phyloP scores from a whole-genome alignment of 169 alveolate genomes.

The Eimeria tenella region DNA sequence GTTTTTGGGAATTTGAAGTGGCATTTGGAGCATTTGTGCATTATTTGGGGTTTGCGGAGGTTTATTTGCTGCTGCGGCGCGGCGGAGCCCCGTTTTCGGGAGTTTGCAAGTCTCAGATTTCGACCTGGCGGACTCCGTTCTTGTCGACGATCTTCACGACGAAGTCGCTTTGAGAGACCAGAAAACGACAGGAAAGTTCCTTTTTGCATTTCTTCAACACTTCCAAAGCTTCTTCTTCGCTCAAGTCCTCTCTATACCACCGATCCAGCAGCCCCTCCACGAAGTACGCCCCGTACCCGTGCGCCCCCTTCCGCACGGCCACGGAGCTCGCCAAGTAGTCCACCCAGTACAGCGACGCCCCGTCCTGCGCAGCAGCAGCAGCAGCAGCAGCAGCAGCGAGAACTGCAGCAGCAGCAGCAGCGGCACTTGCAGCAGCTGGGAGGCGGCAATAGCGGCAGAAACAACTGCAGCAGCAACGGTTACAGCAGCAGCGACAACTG shows the following conservation, averaged over 20 bases:
- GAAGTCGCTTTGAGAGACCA: constrained; percentile 89
- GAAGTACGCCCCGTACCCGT: constrained; percentile 94
- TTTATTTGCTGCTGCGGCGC: no score
- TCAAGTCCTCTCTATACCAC: constrained; percentile 89
- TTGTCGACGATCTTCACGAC: constrained; percentile 83
- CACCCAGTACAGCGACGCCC: constrained; percentile 93
- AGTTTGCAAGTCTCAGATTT: constrained; percentile 24
- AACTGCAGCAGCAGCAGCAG: no score
- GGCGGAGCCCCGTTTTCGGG: no score
- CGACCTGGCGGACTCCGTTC: constrained; percentile 83
- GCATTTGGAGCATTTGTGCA: no score
- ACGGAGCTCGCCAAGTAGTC: constrained; percentile 93
- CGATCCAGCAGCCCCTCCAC: constrained; percentile 93
- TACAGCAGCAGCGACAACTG: no score
- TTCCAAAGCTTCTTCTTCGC: constrained; percentile 90
- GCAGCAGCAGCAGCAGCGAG: no score
- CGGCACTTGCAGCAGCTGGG: no score
- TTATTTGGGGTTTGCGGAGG: no score
- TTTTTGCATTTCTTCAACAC: constrained; percentile 90
- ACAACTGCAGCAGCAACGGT: no score
- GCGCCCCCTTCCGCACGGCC: constrained; percentile 92
- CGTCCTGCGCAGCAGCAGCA: constrained; percentile 83
- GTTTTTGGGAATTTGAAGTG: no score
- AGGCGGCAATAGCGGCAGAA: no score
- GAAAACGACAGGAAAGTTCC: constrained; percentile 92